phyloP scores from a whole-genome alignment of 163 green algal genomes.

The Picocystis sp. region DNA sequence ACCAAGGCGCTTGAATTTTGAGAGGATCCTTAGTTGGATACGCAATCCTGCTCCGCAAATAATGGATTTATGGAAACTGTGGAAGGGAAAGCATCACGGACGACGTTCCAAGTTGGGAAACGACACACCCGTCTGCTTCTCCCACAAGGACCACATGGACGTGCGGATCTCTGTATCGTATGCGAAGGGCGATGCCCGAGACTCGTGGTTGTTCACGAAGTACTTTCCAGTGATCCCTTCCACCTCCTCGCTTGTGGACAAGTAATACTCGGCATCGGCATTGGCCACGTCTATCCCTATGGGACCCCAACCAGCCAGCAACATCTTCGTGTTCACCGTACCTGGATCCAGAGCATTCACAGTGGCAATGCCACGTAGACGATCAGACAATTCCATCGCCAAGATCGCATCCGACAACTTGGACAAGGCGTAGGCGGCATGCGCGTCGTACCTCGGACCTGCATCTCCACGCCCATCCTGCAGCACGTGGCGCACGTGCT shows the following conservation, averaged over 20 bases:
- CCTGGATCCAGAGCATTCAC: constrained; percentile 46
- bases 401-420: too few relatives aligned
- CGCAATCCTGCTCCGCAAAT: too few relatives aligned
- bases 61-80: too few relatives aligned
- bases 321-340: constrained; percentile 63
- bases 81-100: not conserved
- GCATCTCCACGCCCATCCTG: too few relatives aligned
- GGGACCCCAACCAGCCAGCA: constrained; percentile 23
- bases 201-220: not conserved
- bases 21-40: too few relatives aligned
- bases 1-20: too few relatives aligned
- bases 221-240: constrained; percentile 1
- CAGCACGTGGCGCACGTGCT: too few relatives aligned
- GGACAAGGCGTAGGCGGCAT: too few relatives aligned
- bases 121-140: constrained; percentile 3
- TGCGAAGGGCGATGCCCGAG: not conserved
- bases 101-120: not conserved
- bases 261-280: constrained; percentile 3
- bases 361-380: not conserved
- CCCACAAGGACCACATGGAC: constrained; percentile 1
- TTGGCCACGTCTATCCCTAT: constrained; percentile 6
- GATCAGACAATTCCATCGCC: too few relatives aligned
- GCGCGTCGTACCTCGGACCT: too few relatives aligned
- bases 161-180: not conserved
- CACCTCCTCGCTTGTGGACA: constrained; percentile 2